phyloP scores from a whole-genome alignment of 129 eudicot genomes.

The Escallonia rubra region DNA sequence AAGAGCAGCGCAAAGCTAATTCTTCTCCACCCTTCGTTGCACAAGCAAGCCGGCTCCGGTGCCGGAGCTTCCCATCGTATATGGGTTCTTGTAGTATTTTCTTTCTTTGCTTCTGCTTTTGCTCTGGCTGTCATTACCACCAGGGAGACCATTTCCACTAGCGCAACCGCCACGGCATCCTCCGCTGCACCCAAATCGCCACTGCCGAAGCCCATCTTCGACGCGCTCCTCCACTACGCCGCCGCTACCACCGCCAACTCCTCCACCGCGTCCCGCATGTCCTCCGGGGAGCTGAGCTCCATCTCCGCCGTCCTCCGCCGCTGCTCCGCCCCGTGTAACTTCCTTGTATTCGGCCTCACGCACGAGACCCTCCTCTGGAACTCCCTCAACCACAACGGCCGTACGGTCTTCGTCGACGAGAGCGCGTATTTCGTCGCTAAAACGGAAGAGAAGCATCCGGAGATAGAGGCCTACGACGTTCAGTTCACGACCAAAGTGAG shows the following conservation, averaged over 20 bases:
- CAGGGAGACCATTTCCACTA: constrained; percentile 19
- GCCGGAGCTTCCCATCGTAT: constrained; percentile 30
- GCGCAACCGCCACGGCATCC: constrained; percentile 13
- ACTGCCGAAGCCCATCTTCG: background rate
- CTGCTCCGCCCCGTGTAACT: background rate
- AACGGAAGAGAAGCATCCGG: constrained; percentile 51
- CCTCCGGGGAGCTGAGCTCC: background rate
- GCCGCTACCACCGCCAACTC: background rate
- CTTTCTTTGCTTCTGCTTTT: constrained; percentile 36
- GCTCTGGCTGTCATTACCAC: constrained; percentile 43
- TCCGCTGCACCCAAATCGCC: constrained; percentile 9
- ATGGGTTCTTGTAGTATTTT: constrained; percentile 27
- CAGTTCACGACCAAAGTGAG: constrained; percentile 56
- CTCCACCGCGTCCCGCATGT: constrained; percentile 25
- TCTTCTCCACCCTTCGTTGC: constrained; percentile 52
- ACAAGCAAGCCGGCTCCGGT: constrained; percentile 24
- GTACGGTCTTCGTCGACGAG: constrained; percentile 73
- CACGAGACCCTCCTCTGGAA: constrained; percentile 65
- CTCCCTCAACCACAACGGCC: constrained; percentile 61
- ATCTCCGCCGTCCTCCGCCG: constrained; percentile 3
- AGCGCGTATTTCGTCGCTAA: constrained; percentile 42
- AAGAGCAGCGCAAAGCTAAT: constrained; percentile 51
- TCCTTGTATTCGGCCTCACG: background rate
- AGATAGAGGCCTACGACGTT: constrained; percentile 80
- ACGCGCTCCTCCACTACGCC: background rate